Percentiles rank a stretch among this genome's conserved stretches.
phyloP scores from a whole-genome alignment of 768 basidiomycete species.

The Roridomyces roridus region DNA sequence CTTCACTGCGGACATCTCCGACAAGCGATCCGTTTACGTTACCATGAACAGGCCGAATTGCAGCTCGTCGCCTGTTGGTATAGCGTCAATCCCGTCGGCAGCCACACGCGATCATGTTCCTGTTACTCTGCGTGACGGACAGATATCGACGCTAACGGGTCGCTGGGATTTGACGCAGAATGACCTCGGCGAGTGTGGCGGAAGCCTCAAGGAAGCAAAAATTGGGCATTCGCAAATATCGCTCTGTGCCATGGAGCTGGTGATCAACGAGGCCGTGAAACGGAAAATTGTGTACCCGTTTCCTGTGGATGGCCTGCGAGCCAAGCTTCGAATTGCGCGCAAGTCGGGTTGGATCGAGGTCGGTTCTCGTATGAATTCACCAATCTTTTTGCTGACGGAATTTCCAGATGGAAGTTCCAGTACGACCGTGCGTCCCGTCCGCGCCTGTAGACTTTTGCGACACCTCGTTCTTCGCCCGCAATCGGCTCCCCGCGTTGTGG shows the following conservation, averaged over 20 bases:
- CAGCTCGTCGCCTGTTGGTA: neutral
- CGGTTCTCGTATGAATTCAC: neutral
- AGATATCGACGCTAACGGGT: neutral
- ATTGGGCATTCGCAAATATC: conserved; percentile 21
- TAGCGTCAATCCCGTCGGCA: neutral
- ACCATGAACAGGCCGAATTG: conserved; percentile 25
- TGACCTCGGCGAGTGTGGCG: neutral
- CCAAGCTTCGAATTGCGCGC: conserved; percentile 32
- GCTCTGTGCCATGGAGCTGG: conserved; percentile 25
- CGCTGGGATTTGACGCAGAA: conserved; percentile 7
- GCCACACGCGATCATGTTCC: conserved; percentile 3
- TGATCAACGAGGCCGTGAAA: conserved; percentile 16
- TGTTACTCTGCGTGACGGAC: neutral
- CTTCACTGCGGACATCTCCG: conserved; percentile 33
- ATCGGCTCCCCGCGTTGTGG: conserved; percentile 41
- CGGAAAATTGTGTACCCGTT: conserved; percentile 31
- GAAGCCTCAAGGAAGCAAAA: conserved; percentile 20
- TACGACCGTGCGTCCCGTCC: neutral
- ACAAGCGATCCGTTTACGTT: conserved; percentile 35
- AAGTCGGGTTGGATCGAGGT: conserved; percentile 41
- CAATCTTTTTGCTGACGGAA: neutral
- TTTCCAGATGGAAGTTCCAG: conserved; percentile 1
- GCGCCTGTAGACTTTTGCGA: neutral
- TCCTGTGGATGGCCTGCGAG: conserved; percentile 30
- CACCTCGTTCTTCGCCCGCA: conserved; percentile 5